A percentile compares a stretch with the other conserved stretches of the same genome.
Conservation (phyloP, 331 rosid species). For the Saraca asoca region DNA sequence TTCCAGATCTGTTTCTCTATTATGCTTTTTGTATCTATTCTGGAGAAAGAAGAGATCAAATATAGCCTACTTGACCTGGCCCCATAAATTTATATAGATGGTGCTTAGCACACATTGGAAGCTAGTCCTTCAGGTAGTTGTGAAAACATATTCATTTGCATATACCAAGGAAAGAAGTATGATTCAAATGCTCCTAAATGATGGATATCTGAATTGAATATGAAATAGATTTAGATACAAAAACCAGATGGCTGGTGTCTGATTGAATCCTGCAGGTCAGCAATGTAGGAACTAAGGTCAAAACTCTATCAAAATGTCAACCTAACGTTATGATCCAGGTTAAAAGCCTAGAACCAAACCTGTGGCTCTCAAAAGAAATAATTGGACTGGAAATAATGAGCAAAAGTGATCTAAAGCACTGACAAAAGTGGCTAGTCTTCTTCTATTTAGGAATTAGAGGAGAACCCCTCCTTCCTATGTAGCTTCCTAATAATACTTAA, state of each 20-base stretch:
- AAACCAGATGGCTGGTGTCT: not conserved
- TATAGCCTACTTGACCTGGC: not conserved
- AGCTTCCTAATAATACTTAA: too few species aligned
- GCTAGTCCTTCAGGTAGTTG: not conserved
- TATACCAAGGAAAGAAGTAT: not conserved
- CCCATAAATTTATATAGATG: conserved; percentile 17
- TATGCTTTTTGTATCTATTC: not conserved
- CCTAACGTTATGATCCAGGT: too few species aligned
- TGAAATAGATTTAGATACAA: not conserved
- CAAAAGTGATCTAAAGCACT: too few species aligned
- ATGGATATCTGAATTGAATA: not conserved
- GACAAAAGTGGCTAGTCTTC: too few species aligned
- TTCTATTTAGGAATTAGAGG: too few species aligned
- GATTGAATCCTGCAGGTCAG: not conserved
- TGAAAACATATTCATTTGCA: not conserved
- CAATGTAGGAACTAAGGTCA: too few species aligned
- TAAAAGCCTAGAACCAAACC: too few species aligned
- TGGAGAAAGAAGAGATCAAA: not conserved
- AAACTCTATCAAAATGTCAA: not conserved
- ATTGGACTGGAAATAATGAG: too few species aligned
- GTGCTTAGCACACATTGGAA: conserved; percentile 9
- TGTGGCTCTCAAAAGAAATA: too few species aligned
- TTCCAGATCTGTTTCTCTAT: not conserved
- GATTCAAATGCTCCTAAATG: not conserved
- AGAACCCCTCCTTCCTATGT: too few species aligned